Evolutionary conservation across 305 asterid genomes (phyloP).

Genomic region (Euphrasia arctica): DNA sequence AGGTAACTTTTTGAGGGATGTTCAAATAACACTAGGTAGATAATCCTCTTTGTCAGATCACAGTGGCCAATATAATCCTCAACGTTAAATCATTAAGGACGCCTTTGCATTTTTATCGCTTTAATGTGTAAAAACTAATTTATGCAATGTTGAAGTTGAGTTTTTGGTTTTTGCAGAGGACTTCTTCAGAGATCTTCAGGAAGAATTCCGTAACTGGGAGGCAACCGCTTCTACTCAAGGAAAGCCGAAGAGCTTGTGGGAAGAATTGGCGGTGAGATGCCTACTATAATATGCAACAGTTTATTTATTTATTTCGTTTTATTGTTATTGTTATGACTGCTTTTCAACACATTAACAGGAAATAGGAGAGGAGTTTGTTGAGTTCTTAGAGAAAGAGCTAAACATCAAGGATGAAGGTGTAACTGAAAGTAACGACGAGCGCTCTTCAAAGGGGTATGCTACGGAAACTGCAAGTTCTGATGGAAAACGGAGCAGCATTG

Average conservation of each 20-base stretch:
- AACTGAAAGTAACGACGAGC: conserved; percentile 31
- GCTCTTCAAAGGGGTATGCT: conserved; percentile 31
- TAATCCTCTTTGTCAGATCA: conserved; percentile 35
- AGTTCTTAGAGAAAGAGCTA: conserved; percentile 88
- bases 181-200: conserved; percentile 89
- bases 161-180: conserved; percentile 52
- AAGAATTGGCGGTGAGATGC: conserved; percentile 73
- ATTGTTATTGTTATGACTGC: no score
- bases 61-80: conserved; percentile 27
- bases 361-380: conserved; percentile 94
- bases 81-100: conserved; percentile 22
- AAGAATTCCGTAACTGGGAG: conserved; percentile 92
- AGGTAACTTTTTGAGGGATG: conserved; percentile 91
- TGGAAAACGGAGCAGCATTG: conserved; percentile 39
- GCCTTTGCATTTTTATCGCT: conserved; percentile 16
- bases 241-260: conserved; percentile 94
- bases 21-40: conserved; percentile 90
- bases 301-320: not conserved
- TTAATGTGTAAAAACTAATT: conserved; percentile 1
- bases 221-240: conserved; percentile 60
- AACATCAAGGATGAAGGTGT: conserved; percentile 54
- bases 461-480: conserved; percentile 13
- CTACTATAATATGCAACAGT: conserved; percentile 14
- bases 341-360: conserved; percentile 43
- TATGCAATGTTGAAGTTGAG: conserved; percentile 25